Evolutionary conservation across 2,329 filamentous ascomycete species (phyloP).

Genomic region (Zasmidium citrigriseum): DNA sequence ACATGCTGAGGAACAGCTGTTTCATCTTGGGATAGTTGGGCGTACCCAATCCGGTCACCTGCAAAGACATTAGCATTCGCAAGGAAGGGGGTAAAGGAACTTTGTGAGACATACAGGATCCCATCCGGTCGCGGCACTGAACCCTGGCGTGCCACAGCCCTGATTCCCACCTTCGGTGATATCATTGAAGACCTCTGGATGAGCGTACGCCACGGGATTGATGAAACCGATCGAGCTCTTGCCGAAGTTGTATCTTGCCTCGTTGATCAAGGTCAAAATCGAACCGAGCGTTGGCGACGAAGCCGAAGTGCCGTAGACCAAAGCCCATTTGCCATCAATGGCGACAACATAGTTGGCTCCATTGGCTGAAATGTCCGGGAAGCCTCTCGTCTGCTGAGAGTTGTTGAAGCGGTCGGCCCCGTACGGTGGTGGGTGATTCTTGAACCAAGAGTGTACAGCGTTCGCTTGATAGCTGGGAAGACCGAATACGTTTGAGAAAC

Average conservation of each 20-base stretch:
- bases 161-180: conserved; percentile 41
- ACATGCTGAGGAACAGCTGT: not conserved
- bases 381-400: conserved; percentile 19
- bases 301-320: conserved; percentile 55
- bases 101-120: conserved; percentile 26
- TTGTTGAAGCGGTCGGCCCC: conserved; percentile 21
- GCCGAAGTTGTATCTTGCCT: conserved; percentile 38
- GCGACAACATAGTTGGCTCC: conserved; percentile 41
- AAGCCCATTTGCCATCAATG: conserved; percentile 43
- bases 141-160: conserved; percentile 40
- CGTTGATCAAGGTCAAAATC: conserved; percentile 50
- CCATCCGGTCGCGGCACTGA: conserved; percentile 29
- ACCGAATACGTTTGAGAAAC: conserved; percentile 53
- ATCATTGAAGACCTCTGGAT: conserved; percentile 43
- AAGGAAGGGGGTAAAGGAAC: not conserved
- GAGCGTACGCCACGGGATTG: conserved; percentile 39
- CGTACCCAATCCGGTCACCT: conserved; percentile 5
- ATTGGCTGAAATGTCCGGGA: conserved; percentile 39
- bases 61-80: not conserved
- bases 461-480: conserved; percentile 50
- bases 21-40: conserved; percentile 4
- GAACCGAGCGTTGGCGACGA: conserved; percentile 51
- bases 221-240: conserved; percentile 44
- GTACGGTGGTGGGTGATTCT: conserved; percentile 38
- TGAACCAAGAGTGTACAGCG: conserved; percentile 45